Conservation (phyloP, 768 basidiomycete genomes). For the Dendrothele bispora region DNA sequence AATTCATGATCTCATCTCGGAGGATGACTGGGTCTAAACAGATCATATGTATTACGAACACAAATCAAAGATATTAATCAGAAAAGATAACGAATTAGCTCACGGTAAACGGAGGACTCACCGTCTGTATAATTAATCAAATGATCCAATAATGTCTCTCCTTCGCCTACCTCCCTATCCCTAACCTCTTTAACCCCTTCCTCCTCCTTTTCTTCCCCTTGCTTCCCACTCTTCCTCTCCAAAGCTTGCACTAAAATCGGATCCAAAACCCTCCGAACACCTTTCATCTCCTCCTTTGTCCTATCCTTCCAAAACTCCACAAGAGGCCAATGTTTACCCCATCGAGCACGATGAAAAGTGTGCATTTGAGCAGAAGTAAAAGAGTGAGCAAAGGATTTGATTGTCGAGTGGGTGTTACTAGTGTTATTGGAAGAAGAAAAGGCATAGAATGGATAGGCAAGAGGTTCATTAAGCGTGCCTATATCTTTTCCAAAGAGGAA, state of each 20-base stretch:
- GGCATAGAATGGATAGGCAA: conserved; percentile 37
- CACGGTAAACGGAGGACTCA: neutral
- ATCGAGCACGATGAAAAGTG: too few species aligned
- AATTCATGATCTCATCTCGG: conserved; percentile 18
- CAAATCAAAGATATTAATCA: neutral
- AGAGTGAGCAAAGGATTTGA: conserved; percentile 25
- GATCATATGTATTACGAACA: neutral
- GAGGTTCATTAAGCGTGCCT: conserved; percentile 31
- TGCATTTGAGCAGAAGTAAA: too few species aligned
- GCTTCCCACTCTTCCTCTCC: conserved; percentile 7
- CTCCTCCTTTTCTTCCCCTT: conserved; percentile 9
- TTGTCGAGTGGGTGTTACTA: neutral
- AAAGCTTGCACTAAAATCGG: conserved; percentile 32
- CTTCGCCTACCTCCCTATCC: neutral
- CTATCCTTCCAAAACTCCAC: conserved; percentile 33
- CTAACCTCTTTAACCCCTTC: conserved; percentile 26
- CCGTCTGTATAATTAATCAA: too few species aligned
- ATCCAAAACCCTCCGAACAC: conserved; percentile 33
- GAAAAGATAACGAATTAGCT: neutral
- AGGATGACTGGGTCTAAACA: conserved; percentile 18
- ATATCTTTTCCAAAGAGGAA: too few species aligned
- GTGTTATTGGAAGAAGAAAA: conserved; percentile 1
- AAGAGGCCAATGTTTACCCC: conserved; percentile 41
- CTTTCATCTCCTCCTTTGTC: conserved; percentile 31
- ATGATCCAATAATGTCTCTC: neutral